These are phyloP conservation scores for Albifimbria verrucaria DNA, from an alignment of 2,329 filamentous ascomycete species.

Conservation along the genomic window DNA sequence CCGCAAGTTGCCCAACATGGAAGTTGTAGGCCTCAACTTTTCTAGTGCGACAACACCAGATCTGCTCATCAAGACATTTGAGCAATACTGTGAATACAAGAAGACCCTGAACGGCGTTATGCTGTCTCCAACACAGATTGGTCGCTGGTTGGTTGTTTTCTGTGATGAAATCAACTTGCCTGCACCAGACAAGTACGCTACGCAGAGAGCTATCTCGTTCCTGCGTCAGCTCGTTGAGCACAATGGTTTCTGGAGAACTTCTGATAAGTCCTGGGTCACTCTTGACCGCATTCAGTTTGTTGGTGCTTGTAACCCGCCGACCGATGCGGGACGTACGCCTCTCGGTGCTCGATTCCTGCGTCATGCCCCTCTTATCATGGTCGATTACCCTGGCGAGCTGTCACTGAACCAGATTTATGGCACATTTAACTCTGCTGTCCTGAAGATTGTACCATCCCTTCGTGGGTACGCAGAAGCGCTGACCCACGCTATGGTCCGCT, in stretches of 20 bases:
- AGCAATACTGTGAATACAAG: conserved; percentile 99
- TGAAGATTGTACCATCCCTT: conserved; percentile 95
- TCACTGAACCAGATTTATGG: conserved; percentile 97
- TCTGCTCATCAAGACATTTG: conserved; percentile 96
- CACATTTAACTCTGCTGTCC: conserved; percentile 91
- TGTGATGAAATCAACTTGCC: conserved; percentile 99
- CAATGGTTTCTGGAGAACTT: conserved; percentile 98
- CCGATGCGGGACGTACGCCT: conserved; percentile 92
- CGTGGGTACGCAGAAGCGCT: conserved; percentile 91
- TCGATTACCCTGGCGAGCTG: conserved; percentile 94
- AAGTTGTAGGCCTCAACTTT: conserved; percentile 98
- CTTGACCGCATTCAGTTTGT: conserved; percentile 98
- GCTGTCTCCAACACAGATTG: conserved; percentile 93
- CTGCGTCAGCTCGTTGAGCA: conserved; percentile 96
- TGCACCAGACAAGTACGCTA: conserved; percentile 95
- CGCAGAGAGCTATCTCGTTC: conserved; percentile 96
- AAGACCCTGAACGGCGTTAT: conserved; percentile 96
- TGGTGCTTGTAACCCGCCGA: conserved; percentile 96
- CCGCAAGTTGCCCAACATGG: conserved; percentile 96
- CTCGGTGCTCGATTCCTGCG: conserved; percentile 91
- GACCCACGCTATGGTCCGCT: conserved; percentile 95
- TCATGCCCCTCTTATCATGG: conserved; percentile 98
- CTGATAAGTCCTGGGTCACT: conserved; percentile 96
- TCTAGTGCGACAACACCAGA: conserved; percentile 98
- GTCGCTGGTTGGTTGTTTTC: conserved; percentile 96